Percentiles rank a stretch among this genome's conserved stretches.
These are phyloP conservation scores for Aspergillus sp. DNA, from an alignment of 2,329 filamentous ascomycete genomes.

Conservation along the genomic window DNA sequence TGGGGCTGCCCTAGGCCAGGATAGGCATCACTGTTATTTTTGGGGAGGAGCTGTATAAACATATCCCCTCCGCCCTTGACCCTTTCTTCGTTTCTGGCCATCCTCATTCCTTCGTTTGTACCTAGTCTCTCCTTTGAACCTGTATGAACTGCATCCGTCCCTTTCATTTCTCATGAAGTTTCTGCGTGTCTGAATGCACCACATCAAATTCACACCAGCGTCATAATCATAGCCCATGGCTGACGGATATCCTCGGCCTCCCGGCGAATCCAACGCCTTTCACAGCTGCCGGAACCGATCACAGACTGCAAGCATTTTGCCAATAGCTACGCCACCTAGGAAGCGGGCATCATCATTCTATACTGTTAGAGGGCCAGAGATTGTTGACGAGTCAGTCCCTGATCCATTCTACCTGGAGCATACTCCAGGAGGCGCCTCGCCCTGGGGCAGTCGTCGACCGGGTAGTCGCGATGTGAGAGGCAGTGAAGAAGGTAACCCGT, in stretches of 20 bases:
- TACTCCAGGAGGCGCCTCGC: constrained; percentile 31
- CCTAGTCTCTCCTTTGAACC: constrained; percentile 14
- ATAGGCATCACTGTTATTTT: constrained; percentile 25
- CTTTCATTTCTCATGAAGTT: constrained; percentile 17
- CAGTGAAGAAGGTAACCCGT: constrained; percentile 32
- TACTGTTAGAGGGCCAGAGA: constrained; percentile 27
- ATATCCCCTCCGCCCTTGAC: constrained; percentile 28
- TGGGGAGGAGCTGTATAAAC: constrained; percentile 38
- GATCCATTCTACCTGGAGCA: constrained; percentile 45
- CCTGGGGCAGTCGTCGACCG: constrained; percentile 28
- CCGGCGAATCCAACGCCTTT: constrained; percentile 37
- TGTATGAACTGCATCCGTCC: constrained; percentile 12
- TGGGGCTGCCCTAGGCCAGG: constrained; percentile 11
- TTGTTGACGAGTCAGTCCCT: constrained; percentile 36
- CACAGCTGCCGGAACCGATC: constrained; percentile 35
- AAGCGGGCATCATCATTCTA: constrained; percentile 36
- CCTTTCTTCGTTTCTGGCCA: constrained; percentile 20
- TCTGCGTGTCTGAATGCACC: constrained; percentile 11
- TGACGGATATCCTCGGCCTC: constrained; percentile 35
- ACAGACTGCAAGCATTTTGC: constrained; percentile 32
- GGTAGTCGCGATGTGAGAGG: constrained; percentile 36
- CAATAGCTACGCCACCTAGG: constrained; percentile 29
- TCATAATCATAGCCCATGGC: constrained; percentile 40
- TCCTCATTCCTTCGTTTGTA: constrained; percentile 10
- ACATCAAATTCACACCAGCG: constrained; percentile 2